Evolutionary conservation across 1,284 basidiomycete species (phyloP).

Genomic region (Cryptococcus sp.): DNA sequence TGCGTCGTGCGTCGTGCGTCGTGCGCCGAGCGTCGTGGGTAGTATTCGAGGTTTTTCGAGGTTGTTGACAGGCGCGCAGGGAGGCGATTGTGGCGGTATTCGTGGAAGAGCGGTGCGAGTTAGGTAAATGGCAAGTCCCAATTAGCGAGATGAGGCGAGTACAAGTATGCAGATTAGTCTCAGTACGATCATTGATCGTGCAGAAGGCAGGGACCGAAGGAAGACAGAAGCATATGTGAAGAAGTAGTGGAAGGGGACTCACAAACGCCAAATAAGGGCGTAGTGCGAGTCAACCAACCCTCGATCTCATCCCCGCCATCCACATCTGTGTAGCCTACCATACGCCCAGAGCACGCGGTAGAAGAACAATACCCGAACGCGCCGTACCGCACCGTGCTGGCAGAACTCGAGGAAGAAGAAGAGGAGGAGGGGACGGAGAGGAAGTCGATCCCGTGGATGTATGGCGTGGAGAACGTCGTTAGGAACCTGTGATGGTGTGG

Average conservation of each 20-base stretch:
- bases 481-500: conserved; percentile 19
- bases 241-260: conserved; percentile 1
- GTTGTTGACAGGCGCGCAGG: too few relatives aligned
- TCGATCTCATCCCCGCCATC: conserved; percentile 15
- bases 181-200: too few relatives aligned
- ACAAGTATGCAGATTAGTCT: too few relatives aligned
- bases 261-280: conserved; percentile 35
- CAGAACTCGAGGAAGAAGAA: neutral
- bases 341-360: neutral
- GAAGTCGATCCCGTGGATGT: conserved; percentile 33
- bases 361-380: conserved; percentile 31
- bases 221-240: too few relatives aligned
- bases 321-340: neutral
- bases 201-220: too few relatives aligned
- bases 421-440: conserved; percentile 8
- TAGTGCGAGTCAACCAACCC: conserved; percentile 28
- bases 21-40: too few relatives aligned
- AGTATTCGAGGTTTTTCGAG: too few relatives aligned
- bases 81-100: too few relatives aligned
- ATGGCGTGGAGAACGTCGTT: conserved; percentile 35
- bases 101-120: too few relatives aligned
- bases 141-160: too few relatives aligned
- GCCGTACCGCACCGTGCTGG: conserved; percentile 18
- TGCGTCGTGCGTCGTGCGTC: neutral
- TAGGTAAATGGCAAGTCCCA: too few relatives aligned